Base-by-base conservation (phyloP, 164 flowering plant genomes). In the Malania oleifera region DNA sequence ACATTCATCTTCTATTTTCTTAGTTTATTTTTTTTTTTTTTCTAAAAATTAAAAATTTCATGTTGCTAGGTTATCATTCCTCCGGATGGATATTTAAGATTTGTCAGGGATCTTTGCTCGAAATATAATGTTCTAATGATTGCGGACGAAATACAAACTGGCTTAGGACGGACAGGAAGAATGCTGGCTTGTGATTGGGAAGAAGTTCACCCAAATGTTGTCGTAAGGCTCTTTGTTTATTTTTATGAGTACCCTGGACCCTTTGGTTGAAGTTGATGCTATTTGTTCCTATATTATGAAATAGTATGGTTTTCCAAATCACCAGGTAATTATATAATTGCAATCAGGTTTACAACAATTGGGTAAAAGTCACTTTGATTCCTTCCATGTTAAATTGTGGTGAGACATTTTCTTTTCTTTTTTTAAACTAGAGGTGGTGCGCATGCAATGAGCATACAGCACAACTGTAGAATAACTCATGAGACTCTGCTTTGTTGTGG, bases 121-220 rank as follows among this genome's bases (percentile, higher is more conserved):
- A 84, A 85, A 55, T 76, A 87, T 69, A 85, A 87, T 57, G 51
- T 95, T 35, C 60, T 95, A 56, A 91, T 95, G 98, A 89, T 95
- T 60, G 99, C 95, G 38, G 99, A 95, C 80, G 99, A 95, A 72
- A 79, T 95, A 73, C 99, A 95, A 78, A 82, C 82, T 66, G 99
- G 99, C 51, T 72, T 95, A 65, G 99, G 81, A 51, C 75, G 98
- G 23, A 75, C 96, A 46, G 98, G 99, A 58, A 89, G 76, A 75
- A 61, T 91, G 84, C 75, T 95, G 71, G 96, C 96, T 54, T 91
- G 96, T 62, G 95, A 95, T 40, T 95, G 99, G 99, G 99, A 91
- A 73, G 79, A 77, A 46, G 82, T 89, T 52, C 87, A 87, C 7
- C 98, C 98, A 19, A 98, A 95, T 80, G 81, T 91, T 65, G 96